Base-by-base conservation (phyloP, 2,329 filamentous ascomycete species). In the Aspergillus brasiliensis region DNA sequence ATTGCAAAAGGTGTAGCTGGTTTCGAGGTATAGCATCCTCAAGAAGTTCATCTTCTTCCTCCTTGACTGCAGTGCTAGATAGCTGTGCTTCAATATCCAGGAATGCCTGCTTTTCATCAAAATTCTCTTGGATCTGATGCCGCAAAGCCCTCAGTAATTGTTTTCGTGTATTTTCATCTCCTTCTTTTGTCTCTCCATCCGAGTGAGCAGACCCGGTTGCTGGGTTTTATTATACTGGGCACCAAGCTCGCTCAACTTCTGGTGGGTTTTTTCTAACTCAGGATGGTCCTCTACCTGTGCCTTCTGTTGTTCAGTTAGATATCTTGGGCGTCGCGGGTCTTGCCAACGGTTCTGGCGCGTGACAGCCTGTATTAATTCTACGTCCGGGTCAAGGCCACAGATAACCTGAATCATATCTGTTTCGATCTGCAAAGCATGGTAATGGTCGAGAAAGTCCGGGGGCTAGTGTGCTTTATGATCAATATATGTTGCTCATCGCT, bases 101-200 rank as follows among this genome's bases (percentile, higher is more conserved):
- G 56, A 65, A 63, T 34, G 49, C 61, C 62, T 69, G 56, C 47
- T 65, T 57, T 57, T 65, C 31, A 59, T 69, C 58, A 65, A 67
- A 69, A 3, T 66, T 57, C 61, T 64, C 58, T 59, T 47, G 34
- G n/a, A 65, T 38, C 23, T 60, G 19, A 27, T 65, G 21, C 31
- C 57, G 27, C 15, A 67, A 59, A 49, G 37, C 59, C 51, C 58
- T 46, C 2, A 56, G 21, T 44, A 67, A 47, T 34, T 56, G 42
- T 60, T 59, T 52, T 51, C 53, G 49, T 15, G 59, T 67, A 47
- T 68, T 67, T 34, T 63, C 37, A 67, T 31, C 44, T 66, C 56
- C 49, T 63, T 63, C 56, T 67, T 42, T 15, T 2, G 49, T 49
- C 62, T 28, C 15, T 58, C 4, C 37, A 64, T 51, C 19, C 54